Evolutionary conservation across 1,139 yeast genomes (phyloP), one percentile per base, ranked within the genome.

Genomic region (Suhomyces guaymorum): DNA sequence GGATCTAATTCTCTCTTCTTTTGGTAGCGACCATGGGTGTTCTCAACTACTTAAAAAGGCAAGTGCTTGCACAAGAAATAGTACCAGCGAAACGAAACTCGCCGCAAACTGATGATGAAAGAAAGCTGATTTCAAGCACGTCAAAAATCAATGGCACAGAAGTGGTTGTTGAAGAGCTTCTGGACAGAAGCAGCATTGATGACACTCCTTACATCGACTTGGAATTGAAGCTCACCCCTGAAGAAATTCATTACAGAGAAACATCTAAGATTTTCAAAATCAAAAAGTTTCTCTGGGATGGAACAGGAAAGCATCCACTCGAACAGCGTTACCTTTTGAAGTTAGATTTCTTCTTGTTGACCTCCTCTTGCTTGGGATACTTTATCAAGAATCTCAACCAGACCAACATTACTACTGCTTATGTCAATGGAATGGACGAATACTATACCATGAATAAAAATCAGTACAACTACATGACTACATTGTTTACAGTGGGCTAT

Each of bases 371-470:
- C 37, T 37, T 51, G 21, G 57, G 57, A 3, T 52, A 54, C 42
- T 54, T 54, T 34, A 54, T 52, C 41, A 54, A 54, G 42, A 61
- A 63, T 29, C 59, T 75, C 41, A 71, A 75, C 44, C 76, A 70
- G 44, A 51, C 60, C 6, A 75, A 75, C 45, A 51, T 75, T 11
- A 58, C 70, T 22, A 73, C 75, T 7, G 80, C 85, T 2, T 80
- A 75, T 49, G 80, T 77, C 24, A 75, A 78, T 36, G 84, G 85
- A 13, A 77, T 80, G 84, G 61, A 67, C 38, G 81, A 78, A 42
- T 71, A 72, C 43, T 72, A 73, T 43, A 43, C 54, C 7, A 72
- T 80, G 72, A 54, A 59, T 35, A 66, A 66, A n/a, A 74, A 79
- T 45, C 80, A 80, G 45, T 73, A 70, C 41, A 73, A 78, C 41